Base-by-base conservation (phyloP, 2,329 filamentous ascomycete species). In the Scedosporium boydii region DNA sequence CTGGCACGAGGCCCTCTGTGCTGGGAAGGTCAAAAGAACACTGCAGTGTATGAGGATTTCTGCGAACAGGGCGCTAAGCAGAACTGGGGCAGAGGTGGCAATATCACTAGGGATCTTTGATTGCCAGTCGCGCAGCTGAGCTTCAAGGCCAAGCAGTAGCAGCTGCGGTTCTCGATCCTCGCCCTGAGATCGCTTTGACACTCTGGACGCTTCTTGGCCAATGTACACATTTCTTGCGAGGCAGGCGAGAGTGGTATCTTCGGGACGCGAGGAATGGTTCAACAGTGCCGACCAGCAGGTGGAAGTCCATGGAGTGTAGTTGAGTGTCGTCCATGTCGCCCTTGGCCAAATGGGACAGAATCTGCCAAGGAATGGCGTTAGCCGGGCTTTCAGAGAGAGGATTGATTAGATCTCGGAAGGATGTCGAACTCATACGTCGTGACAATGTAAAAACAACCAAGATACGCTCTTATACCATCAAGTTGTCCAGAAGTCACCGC, bases 101-200 rank as follows among this genome's bases (percentile, higher is more conserved):
- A 23, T 16, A n/a, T 26, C 14, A 6, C 12, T 6, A 4, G 60
- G 29, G 7, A 42, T 26, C 34, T 34, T 29, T n/a, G 34, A 18
- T 29, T 62, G 51, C 60, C 48, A 56, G 16, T 81, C 76, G n/a
- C 67, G 66, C 7, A 79, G 68, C 65, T 82, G 79, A 3, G 76
- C 68, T 63, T 81, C 78, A 29, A 83, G 73, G 0, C 81, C 80
- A 1, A 76, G 70, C n/a, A 79, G 67, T 64, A 82, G 72, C 18
- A 83, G 72, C 2, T 72, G 70, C 21, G 70, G 72, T 55, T 82
- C 78, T 63, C 79, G 74, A 44, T 76, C 70, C 63, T 68, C 71
- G 42, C 68, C 63, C 48, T 70, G 18, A 68, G 66, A 26, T 12
- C 61, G 66, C 7, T 64, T 63, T n/a, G 69, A 72, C 67, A 76